phyloP scores from a whole-genome alignment of 2,329 filamentous ascomycete species.

The Fusarium papillatum region DNA sequence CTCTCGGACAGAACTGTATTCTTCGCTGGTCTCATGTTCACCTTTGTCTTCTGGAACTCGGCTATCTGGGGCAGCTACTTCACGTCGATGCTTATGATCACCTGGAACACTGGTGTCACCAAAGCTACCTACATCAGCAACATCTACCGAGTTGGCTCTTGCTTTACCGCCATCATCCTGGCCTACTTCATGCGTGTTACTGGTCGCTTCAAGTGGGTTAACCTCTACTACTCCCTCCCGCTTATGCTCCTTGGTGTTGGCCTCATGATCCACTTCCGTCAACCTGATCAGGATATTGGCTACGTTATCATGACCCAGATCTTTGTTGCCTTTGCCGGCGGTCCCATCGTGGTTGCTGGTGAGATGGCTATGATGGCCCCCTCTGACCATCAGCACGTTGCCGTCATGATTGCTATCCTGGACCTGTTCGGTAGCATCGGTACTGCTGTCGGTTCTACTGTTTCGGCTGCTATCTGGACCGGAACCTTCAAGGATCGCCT shows the following conservation, averaged over 20 bases:
- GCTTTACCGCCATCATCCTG: slow-evolving; percentile 37
- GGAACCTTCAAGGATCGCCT: slow-evolving; percentile 68
- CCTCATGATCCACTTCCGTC: slow-evolving; percentile 34
- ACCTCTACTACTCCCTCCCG: not conserved
- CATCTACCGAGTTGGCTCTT: slow-evolving; percentile 54
- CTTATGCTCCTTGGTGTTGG: slow-evolving; percentile 22
- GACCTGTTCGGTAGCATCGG: slow-evolving; percentile 28
- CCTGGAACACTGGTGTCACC: slow-evolving; percentile 52
- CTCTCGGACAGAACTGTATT: slow-evolving; percentile 53
- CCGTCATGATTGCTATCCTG: slow-evolving; percentile 23
- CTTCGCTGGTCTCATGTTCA: slow-evolving; percentile 52
- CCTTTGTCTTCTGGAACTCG: slow-evolving; percentile 52
- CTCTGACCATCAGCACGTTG: slow-evolving; percentile 38
- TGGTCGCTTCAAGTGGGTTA: slow-evolving; percentile 3
- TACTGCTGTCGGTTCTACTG: slow-evolving; percentile 23
- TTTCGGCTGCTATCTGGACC: slow-evolving; percentile 49
- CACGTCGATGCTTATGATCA: slow-evolving; percentile 55
- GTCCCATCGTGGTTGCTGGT: slow-evolving; percentile 21
- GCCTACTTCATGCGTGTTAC: not conserved
- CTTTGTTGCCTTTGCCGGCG: slow-evolving; percentile 23
- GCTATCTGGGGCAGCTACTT: slow-evolving; percentile 56
- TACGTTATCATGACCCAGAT: slow-evolving; percentile 30
- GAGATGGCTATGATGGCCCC: slow-evolving; percentile 38
- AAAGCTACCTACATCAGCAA: slow-evolving; percentile 54
- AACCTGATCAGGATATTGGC: slow-evolving; percentile 21